Evolutionary conservation across 1,284 basidiomycete species (phyloP).

Genomic region (Apiotrichum domesticum): DNA sequence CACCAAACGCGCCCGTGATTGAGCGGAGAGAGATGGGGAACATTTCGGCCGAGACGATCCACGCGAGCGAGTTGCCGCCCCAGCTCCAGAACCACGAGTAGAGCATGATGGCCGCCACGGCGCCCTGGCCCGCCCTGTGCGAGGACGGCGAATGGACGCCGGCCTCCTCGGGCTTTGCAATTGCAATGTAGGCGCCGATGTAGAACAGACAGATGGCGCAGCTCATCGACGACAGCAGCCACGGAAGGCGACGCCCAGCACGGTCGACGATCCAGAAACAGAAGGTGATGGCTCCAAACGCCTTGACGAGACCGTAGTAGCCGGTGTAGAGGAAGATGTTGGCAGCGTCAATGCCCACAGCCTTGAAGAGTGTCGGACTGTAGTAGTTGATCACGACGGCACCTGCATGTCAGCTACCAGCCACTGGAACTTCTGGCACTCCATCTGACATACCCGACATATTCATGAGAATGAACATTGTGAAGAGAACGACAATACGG

Average conservation of each 20-base stretch:
- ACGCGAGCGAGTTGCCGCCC: conserved; percentile 28
- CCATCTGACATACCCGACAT: not conserved
- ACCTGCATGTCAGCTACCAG: not conserved
- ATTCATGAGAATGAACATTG: conserved; percentile 12
- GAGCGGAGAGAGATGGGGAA: conserved; percentile 30
- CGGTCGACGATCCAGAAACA: conserved; percentile 32
- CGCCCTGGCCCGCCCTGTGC: conserved; percentile 20
- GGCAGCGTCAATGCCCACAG: conserved; percentile 30
- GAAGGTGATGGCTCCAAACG: conserved; percentile 23
- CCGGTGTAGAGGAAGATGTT: conserved; percentile 42
- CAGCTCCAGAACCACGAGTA: conserved; percentile 24
- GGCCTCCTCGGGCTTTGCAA: conserved; percentile 17
- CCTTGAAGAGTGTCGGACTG: conserved; percentile 29
- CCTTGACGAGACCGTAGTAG: conserved; percentile 46
- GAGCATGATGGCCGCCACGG: conserved; percentile 29
- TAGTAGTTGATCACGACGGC: conserved; percentile 24
- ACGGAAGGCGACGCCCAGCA: conserved; percentile 29
- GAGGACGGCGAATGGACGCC: conserved; percentile 14
- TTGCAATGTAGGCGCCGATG: conserved; percentile 25
- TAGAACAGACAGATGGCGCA: conserved; percentile 26
- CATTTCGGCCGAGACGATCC: conserved; percentile 30
- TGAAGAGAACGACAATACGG: conserved; percentile 6
- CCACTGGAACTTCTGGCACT: too few relatives aligned
- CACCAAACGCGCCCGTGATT: conserved; percentile 27
- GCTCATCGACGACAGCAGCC: conserved; percentile 21